Conservation (phyloP, 164 flowering plant genomes). For the Umbellularia californica region DNA sequence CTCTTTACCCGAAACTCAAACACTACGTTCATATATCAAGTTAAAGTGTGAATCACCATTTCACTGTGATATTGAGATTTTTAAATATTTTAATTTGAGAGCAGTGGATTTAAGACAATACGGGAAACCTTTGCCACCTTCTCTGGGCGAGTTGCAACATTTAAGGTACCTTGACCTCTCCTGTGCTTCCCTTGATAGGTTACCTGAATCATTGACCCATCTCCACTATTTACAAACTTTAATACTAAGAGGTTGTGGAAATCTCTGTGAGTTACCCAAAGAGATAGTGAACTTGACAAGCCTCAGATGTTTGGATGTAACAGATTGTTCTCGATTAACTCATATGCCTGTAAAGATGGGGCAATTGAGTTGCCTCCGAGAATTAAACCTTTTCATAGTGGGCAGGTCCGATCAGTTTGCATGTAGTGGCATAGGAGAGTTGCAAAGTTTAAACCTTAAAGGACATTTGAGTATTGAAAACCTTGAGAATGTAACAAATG, state of each 20-base stretch:
- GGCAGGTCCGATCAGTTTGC: not conserved
- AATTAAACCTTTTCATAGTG: not conserved
- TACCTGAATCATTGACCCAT: slow-evolving; percentile 10
- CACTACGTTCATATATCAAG: not conserved
- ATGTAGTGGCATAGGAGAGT: not conserved
- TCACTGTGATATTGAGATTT: not conserved
- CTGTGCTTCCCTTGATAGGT: not conserved
- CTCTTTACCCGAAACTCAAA: not conserved
- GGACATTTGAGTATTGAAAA: not conserved
- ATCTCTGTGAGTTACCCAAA: not conserved
- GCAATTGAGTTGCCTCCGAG: not conserved
- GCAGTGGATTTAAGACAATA: not conserved
- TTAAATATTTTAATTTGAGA: not conserved
- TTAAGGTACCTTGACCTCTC: slow-evolving; percentile 13
- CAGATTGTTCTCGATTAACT: not conserved
- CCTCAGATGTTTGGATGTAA: not conserved
- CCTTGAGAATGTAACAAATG: not conserved
- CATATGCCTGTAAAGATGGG: not conserved
- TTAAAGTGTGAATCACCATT: not conserved
- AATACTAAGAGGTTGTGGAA: not conserved
- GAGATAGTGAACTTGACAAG: not conserved
- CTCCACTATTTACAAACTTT: slow-evolving; percentile 7
- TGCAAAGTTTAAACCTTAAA: not conserved
- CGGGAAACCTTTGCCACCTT: not conserved
- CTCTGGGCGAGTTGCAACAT: not conserved